Evolutionary conservation across 805 yeast species (phyloP), one percentile per base, ranked within the genome.

Genomic region (Candida anglica): DNA sequence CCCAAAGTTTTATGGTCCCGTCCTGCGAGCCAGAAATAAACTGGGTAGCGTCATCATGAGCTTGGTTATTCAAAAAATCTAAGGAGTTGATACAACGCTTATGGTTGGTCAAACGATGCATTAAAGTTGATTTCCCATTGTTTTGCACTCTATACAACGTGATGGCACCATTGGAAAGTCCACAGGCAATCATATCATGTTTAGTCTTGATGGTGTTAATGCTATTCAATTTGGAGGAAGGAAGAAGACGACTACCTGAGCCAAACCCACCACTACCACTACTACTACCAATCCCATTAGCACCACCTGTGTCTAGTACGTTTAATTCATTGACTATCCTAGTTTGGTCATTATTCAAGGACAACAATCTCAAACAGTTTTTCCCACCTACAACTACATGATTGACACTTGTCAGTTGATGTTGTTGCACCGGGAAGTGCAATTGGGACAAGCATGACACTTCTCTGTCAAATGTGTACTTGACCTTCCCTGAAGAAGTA

Each of bases 1-100:
- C 94, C 91, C 93, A 85, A 4, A 84, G 53, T 44, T 81, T 80
- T 40, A 84, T 77, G 13, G 79, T 66, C 3, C 93, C 93, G 60
- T 84, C 93, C 57, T 84, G 93, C 0, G 89, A 81, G 2, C 93
- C 94, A 2, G 69, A 62, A 15, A 66, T 47, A 7, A 67, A 39
- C 27, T 59, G 53, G 33, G 43, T 42, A 3, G 52, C 42, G 9
- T 30, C 32, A 10, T 34, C 40, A 11, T 21, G 30, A 10, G 20
- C 25, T 4, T 29, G 15, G 10, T 16, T 19, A 17, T 38, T 36
- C 20, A 35, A 26, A 30, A 66, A 67, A 40, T 67, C 73, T 16
- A 67, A 40, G 6, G 70, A 59, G 41, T 67, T 66, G 30, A 67
- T 54, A 31, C 61, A 54, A n/a, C 73, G 46, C 40, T 60, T 63